Evolutionary conservation across 495 filamentous ascomycete species (phyloP), one percentile per base, ranked within the genome.

Genomic region (Pseudotulostoma volvatum): DNA sequence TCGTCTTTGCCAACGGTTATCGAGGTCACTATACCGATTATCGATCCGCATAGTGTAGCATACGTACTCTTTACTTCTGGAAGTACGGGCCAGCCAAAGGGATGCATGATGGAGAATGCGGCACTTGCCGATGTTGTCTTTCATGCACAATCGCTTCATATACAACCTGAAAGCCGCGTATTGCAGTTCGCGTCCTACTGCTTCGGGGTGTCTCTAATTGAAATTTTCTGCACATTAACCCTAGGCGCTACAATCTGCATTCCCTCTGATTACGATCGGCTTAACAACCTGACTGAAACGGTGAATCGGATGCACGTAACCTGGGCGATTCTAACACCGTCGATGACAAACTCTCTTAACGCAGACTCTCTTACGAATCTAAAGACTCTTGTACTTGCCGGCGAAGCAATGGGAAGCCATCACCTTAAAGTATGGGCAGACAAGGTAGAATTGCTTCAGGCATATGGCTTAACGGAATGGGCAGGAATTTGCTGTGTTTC

Each of bases 401-500:
- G 73, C 5, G 76, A 79, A 39, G 55, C 64, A 0, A 49, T 63
- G 4, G 55, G 62, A 0, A 52, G 55, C 0, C 52, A 49, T 40
- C 59, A 66, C 38, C 52, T 63, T 23, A 44, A 39, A 2, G 39
- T 54, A 15, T 66, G 65, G 64, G 56, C 58, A 20, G 44, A 59
- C 15, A 47, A n/a, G n/a, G n/a, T 59, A 9, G 42, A 58, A 23
- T 56, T 71, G 19, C 54, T 70, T 31, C 68, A 67, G 21, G 63
- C 58, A 0, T 73, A 73, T 41, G 68, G 70, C 3, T 67, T 63
- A 3, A 63, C 58, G 13, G 67, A 70, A 50, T 70, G 62, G 32
- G 59, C 59, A 1, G 54, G 70, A 38, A 57, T 57, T 31, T 68
- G 62, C 33, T 66, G 62, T 4, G 44, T 64, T 9, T 66, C 34